Percentiles rank a stretch among this genome's conserved stretches.
These are phyloP conservation scores for Chytridium lagenaria DNA, from an alignment of 371 early-diverging fungal genomes.

Conservation along the genomic window DNA sequence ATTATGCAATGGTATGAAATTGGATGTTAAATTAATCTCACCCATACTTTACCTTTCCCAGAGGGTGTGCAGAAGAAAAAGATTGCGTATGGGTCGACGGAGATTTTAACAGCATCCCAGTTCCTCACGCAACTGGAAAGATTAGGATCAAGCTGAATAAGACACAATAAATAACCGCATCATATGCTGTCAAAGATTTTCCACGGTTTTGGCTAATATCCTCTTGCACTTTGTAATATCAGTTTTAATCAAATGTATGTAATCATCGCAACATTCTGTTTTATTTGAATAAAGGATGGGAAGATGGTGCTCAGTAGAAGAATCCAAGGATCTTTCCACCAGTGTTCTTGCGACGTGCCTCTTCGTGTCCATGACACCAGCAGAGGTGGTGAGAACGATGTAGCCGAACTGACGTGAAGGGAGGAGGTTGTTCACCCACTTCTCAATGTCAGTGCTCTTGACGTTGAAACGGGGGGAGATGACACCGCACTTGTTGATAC, in stretches of 20 bases:
- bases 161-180: neutral
- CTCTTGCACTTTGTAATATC: no score
- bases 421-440: slow-evolving; percentile 97
- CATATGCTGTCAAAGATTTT: no score
- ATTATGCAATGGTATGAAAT: slow-evolving; percentile 69
- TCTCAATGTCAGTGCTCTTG: slow-evolving; percentile 93
- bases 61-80: slow-evolving; percentile 64
- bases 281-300: neutral
- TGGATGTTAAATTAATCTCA: slow-evolving; percentile 4
- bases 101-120: slow-evolving; percentile 83
- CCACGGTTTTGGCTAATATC: no score
- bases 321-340: slow-evolving; percentile 98
- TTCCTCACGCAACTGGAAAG: slow-evolving; percentile 84
- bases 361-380: slow-evolving; percentile 99
- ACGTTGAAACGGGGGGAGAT: slow-evolving; percentile 99
- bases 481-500: slow-evolving; percentile 99
- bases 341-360: slow-evolving; percentile 97
- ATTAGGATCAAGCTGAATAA: slow-evolving; percentile 52
- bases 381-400: slow-evolving; percentile 94
- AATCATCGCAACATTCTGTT: neutral
- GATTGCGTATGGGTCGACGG: slow-evolving; percentile 96
- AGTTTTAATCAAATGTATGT: no score
- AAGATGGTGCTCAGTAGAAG: slow-evolving; percentile 11
- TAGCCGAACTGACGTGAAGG: slow-evolving; percentile 99
- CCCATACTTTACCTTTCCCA: slow-evolving; percentile 1